Conservation (phyloP, 2,329 filamentous ascomycete genomes). For the Sordariomycetes sp. region DNA sequence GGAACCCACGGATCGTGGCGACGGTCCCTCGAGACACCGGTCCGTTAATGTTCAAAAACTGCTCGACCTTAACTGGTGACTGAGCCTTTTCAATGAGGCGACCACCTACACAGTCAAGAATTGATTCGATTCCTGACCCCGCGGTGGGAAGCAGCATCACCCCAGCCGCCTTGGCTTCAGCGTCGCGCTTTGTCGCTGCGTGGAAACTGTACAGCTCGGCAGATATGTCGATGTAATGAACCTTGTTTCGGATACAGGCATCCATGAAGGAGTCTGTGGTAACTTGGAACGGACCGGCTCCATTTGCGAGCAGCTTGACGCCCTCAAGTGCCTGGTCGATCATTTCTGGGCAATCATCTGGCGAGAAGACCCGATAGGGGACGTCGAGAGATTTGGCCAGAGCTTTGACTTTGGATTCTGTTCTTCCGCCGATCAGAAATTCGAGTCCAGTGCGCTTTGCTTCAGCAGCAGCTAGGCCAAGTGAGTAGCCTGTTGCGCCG, state of each 20-base stretch:
- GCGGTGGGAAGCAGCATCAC: constrained; percentile 13
- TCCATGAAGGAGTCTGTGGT: constrained; percentile 9
- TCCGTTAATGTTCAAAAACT: constrained; percentile 10
- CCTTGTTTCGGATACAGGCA: constrained; percentile 8
- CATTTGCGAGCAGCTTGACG: constrained; percentile 10
- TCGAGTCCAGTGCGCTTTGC: constrained; percentile 6
- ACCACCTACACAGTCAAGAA: constrained; percentile 10
- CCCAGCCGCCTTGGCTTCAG: constrained; percentile 5
- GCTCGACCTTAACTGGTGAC: constrained; percentile 7
- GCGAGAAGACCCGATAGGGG: constrained; percentile 6
- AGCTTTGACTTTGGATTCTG: constrained; percentile 1
- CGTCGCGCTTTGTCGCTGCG: constrained; percentile 3
- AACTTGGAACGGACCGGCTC: constrained; percentile 10
- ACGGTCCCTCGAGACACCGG: constrained; percentile 10
- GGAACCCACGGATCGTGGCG: constrained; percentile 6
- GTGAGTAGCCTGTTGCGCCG: constrained; percentile 13
- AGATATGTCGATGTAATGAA: constrained; percentile 13
- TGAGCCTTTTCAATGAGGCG: constrained; percentile 2
- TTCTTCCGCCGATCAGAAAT: constrained; percentile 7
- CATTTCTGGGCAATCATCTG: background rate
- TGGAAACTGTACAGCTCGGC: constrained; percentile 12
- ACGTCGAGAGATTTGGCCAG: constrained; percentile 1
- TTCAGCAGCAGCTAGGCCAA: constrained; percentile 8
- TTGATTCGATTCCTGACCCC: constrained; percentile 11
- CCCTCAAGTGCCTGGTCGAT: constrained; percentile 2